Conservation (phyloP, 352 stramenopile species). For the Peronospora belbahrii region DNA sequence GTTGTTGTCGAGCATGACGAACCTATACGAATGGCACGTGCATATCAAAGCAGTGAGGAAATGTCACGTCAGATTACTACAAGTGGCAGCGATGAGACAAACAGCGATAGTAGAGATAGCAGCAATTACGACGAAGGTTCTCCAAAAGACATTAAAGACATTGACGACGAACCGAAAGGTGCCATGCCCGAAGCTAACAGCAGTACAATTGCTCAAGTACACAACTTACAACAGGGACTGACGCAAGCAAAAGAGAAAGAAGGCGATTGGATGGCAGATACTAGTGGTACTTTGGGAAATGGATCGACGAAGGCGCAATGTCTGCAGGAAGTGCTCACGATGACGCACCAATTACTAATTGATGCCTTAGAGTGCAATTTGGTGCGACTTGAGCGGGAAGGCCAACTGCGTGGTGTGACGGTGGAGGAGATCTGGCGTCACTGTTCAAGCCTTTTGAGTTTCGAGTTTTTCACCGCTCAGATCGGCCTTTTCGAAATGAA, state of each 20-base stretch:
- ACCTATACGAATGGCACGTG: slow-evolving; percentile 17
- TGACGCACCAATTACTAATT: slow-evolving; percentile 57
- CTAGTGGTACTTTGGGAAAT: neutral
- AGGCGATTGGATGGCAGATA: neutral
- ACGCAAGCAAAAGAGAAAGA: slow-evolving; percentile 8
- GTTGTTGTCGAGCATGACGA: slow-evolving; percentile 57
- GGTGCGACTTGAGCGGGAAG: slow-evolving; percentile 50
- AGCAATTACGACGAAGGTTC: slow-evolving; percentile 22
- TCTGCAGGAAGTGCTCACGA: slow-evolving; percentile 48
- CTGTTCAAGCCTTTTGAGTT: slow-evolving; percentile 59
- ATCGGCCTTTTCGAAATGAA: slow-evolving; percentile 97
- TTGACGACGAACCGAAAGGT: slow-evolving; percentile 12
- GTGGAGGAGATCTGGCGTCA: slow-evolving; percentile 54
- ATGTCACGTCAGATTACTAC: slow-evolving; percentile 4
- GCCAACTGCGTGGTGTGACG: slow-evolving; percentile 43
- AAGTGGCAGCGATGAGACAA: slow-evolving; percentile 23
- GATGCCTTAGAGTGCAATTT: slow-evolving; percentile 66
- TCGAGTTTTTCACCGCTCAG: slow-evolving; percentile 84
- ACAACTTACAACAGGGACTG: neutral
- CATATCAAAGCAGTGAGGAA: neutral
- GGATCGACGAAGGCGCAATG: slow-evolving; percentile 30
- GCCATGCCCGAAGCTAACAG: neutral
- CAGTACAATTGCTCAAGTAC: neutral
- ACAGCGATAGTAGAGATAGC: slow-evolving; percentile 14
- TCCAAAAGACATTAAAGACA: slow-evolving; percentile 19